phyloP scores from a whole-genome alignment of 306 rosid genomes.

The Ziziphus jujuba region DNA sequence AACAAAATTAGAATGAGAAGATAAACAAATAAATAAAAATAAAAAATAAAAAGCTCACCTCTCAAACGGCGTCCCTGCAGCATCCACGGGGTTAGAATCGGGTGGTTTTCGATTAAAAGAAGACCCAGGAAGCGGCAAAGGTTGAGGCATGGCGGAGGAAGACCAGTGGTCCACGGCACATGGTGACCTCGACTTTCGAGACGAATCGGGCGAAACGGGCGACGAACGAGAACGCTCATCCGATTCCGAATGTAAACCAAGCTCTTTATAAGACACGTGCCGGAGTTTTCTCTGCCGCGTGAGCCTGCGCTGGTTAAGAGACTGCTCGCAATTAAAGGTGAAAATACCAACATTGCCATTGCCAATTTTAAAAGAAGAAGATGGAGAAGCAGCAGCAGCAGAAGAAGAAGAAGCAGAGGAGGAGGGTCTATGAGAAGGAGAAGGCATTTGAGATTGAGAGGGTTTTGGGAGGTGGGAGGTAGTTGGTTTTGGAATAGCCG shows the following conservation, averaged over 20 bases:
- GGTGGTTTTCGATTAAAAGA: constrained; percentile 35
- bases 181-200: constrained; percentile 27
- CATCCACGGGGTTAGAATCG: constrained; percentile 21
- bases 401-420: background rate
- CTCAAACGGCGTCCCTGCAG: constrained; percentile 8
- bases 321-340: background rate
- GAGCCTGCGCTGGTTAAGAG: constrained; percentile 48
- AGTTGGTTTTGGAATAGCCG: background rate
- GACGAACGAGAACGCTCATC: constrained; percentile 29
- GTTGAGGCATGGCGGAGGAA: constrained; percentile 43
- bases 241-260: constrained; percentile 21
- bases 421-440: constrained; percentile 7
- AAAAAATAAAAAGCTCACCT: constrained; percentile 37
- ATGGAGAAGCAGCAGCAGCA: background rate
- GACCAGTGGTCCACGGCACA: constrained; percentile 47
- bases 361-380: background rate
- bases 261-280: constrained; percentile 39
- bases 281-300: constrained; percentile 69
- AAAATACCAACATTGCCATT: constrained; percentile 2
- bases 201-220: constrained; percentile 49
- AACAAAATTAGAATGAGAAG: background rate
- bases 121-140: constrained; percentile 67
- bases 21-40: too few relatives aligned
- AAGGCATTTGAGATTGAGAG: constrained; percentile 24
- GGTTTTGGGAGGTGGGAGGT: background rate